Base-by-base conservation (phyloP, 1,139 yeast species). In the Zygosaccharomyces sapae region DNA sequence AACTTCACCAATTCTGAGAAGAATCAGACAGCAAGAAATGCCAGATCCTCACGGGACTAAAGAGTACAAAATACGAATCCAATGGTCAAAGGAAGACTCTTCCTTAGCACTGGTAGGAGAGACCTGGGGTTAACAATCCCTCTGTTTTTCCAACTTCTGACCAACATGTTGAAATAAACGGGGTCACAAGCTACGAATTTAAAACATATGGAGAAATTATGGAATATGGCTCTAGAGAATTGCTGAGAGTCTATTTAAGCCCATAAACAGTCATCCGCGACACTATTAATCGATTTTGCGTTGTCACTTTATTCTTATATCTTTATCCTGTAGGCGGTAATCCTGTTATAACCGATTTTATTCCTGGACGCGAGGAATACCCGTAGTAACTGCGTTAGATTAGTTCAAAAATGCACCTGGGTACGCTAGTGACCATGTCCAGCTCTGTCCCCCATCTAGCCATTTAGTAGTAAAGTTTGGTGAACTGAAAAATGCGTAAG, bases 391-490 rank as follows among this genome's bases (percentile, higher is more conserved):
- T 24, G 9, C 5, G 4, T 18, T 8, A n/a, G n/a, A 38, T 24
- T 16, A 34, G 16, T 37, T 38, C 10, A 47, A 19, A 43, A 61
- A 63, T 7, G 66, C 66, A 12, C 88, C 95, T 41, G 86, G 70
- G 61, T 79, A 88, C 0, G 96, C 86, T 56, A 89, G 71, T 44
- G 89, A 79, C 97, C 97, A 90, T 0, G 97, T 86, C 59, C 82
- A 71, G 55, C 95, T 83, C 72, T 88, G 95, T 2, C 98, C 98
- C 49, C 80, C 80, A 62, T 92, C 97, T 51, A 92, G 75, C 70
- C 77, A 80, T 16, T 66, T 63, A n/a, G 59, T 54, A 39, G 70
- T 62, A 69, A 82, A 87, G 43, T 62, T 58, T 7, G 70, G 57
- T 18, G 75, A 67, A 5, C 82, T 69, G 68, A 92, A 92, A 69